Evolutionary conservation across 352 stramenopile genomes (phyloP).

Genomic region (Globisporangium takayamanum): DNA sequence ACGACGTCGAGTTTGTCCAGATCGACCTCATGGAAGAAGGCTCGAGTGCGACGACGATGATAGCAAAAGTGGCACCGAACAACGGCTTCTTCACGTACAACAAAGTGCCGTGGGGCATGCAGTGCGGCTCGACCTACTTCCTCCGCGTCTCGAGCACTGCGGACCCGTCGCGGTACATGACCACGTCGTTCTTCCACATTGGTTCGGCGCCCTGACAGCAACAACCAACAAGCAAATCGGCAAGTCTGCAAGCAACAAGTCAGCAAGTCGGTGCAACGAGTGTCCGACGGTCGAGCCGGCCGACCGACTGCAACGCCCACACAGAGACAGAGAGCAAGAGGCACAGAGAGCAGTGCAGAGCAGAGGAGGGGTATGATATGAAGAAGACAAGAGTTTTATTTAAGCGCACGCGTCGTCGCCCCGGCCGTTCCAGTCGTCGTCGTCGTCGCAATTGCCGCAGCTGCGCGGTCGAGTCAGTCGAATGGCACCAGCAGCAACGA

Average conservation of each 20-base stretch:
- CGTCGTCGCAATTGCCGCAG: too few species aligned
- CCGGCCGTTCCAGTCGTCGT: too few species aligned
- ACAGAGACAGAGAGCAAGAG: background rate
- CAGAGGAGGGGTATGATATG: background rate
- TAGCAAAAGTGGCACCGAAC: constrained; percentile 56
- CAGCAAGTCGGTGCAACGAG: background rate
- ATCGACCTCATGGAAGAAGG: constrained; percentile 73
- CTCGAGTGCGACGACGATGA: constrained; percentile 55
- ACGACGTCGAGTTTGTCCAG: constrained; percentile 29
- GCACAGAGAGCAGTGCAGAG: background rate
- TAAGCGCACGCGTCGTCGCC: background rate
- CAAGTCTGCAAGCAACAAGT: background rate
- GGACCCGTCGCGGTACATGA: constrained; percentile 41
- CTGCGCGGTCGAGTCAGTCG: too few species aligned
- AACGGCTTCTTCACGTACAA: constrained; percentile 60
- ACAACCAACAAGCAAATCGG: too few species aligned
- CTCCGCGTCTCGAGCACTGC: constrained; percentile 46
- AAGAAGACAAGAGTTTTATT: background rate
- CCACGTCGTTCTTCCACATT: constrained; percentile 64
- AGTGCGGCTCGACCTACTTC: constrained; percentile 72
- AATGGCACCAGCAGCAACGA: too few species aligned
- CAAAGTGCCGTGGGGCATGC: constrained; percentile 83
- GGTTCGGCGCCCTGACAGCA: constrained; percentile 30
- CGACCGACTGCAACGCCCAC: background rate
- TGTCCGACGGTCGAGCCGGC: background rate